A percentile compares a stretch with the other conserved stretches of the same genome.
These are phyloP conservation scores for Globisporangium emineosum DNA, from an alignment of 352 stramenopile genomes.

Conservation along the genomic window DNA sequence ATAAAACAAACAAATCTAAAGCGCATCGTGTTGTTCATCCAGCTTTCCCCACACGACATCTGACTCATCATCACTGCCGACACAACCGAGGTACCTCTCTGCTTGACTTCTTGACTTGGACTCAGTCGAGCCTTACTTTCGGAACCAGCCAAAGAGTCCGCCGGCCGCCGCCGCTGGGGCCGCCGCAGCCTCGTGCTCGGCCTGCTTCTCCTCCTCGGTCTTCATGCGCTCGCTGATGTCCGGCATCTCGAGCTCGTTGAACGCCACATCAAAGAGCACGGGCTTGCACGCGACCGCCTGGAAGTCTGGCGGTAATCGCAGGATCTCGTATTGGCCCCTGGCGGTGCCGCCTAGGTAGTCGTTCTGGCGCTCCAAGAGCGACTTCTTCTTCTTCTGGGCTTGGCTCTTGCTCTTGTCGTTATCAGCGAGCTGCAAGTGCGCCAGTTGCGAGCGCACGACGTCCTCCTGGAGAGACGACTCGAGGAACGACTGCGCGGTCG, in stretches of 20 bases:
- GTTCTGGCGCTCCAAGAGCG: conserved; percentile 52
- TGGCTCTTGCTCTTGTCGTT: conserved; percentile 18
- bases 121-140: conserved; percentile 34
- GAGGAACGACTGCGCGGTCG: conserved; percentile 69
- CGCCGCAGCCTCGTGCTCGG: conserved; percentile 36
- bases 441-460: conserved; percentile 58
- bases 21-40: background rate
- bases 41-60: background rate
- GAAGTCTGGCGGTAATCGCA: conserved; percentile 65
- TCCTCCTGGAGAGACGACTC: conserved; percentile 54
- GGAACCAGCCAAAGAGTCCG: conserved; percentile 81
- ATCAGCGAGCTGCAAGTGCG: conserved; percentile 44
- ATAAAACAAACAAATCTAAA: conserved; percentile 9
- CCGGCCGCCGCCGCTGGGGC: conserved; percentile 27
- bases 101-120: background rate
- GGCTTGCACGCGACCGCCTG: conserved; percentile 69
- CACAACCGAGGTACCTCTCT: background rate
- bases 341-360: conserved; percentile 46
- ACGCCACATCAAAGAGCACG: conserved; percentile 79
- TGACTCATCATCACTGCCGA: background rate
- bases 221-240: conserved; percentile 75
- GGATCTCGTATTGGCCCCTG: conserved; percentile 55
- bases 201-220: conserved; percentile 68
- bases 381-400: conserved; percentile 23
- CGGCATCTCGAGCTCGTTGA: conserved; percentile 79